Conservation (phyloP, 495 filamentous ascomycete species). For the Aspergillus funiculosus region DNA sequence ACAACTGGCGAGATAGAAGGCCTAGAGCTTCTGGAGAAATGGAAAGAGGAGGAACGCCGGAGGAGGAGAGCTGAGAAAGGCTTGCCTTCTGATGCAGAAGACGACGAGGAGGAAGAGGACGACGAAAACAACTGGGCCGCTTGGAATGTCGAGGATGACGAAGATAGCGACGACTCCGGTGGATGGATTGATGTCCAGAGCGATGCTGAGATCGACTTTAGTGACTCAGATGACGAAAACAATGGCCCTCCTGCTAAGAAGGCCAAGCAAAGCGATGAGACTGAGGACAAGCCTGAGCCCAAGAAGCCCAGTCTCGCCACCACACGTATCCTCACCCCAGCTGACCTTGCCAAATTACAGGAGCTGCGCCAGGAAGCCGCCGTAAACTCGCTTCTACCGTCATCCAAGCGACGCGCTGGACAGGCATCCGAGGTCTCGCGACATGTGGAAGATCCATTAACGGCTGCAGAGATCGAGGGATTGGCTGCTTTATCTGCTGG, state of each 20-base stretch:
- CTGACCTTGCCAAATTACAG: constrained; percentile 84
- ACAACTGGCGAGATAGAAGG: constrained; percentile 82
- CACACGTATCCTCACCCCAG: constrained; percentile 81
- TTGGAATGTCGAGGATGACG: constrained; percentile 78
- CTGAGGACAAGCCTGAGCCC: constrained; percentile 23
- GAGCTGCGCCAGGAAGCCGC: constrained; percentile 73
- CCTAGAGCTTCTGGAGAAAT: constrained; percentile 82
- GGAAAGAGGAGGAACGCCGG: constrained; percentile 83
- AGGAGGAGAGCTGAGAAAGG: constrained; percentile 64
- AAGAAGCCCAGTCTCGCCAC: constrained; percentile 68
- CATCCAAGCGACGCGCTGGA: constrained; percentile 36
- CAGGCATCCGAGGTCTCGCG: constrained; percentile 42
- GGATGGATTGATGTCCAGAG: constrained; percentile 92
- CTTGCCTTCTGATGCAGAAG: constrained; percentile 48
- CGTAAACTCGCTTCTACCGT: constrained; percentile 55
- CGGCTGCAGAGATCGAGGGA: constrained; percentile 78
- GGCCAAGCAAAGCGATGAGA: constrained; percentile 30
- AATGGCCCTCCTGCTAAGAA: constrained; percentile 62
- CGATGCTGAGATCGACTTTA: constrained; percentile 72
- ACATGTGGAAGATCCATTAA: constrained; percentile 77
- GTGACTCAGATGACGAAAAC: constrained; percentile 63
- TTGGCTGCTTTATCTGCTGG: constrained; percentile 61
- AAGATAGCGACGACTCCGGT: constrained; percentile 67
- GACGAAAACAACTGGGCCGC: constrained; percentile 68
- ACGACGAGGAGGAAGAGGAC: constrained; percentile 55